These are phyloP conservation scores for Colletotrichum chlorophyti DNA, from an alignment of 2,329 filamentous ascomycete genomes.

Conservation along the genomic window DNA sequence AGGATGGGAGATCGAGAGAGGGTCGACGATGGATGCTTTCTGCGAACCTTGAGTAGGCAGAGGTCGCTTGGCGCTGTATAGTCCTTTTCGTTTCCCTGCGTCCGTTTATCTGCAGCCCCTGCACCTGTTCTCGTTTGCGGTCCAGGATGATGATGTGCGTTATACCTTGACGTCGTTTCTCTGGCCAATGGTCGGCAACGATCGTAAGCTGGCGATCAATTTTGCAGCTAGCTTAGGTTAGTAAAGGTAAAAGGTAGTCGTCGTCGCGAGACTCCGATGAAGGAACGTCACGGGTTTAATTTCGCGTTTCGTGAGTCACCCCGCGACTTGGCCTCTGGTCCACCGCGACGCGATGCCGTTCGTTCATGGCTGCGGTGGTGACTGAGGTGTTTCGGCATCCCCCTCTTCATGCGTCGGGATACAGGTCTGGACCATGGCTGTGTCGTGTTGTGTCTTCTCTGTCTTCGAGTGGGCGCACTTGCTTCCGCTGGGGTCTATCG, in stretches of 20 bases:
- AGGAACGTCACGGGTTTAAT: conserved; percentile 9
- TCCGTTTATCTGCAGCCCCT: conserved; percentile 14
- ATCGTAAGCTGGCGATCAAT: conserved; percentile 10
- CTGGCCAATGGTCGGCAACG: conserved; percentile 5
- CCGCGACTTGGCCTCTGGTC: conserved; percentile 4
- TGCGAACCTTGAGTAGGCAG: background rate
- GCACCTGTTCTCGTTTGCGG: background rate
- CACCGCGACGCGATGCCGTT: conserved; percentile 11
- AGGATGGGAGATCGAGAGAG: too few species aligned
- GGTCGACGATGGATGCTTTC: too few species aligned
- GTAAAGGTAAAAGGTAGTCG: background rate
- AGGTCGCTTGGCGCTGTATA: conserved; percentile 18
- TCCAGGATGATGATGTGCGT: conserved; percentile 24
- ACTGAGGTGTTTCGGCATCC: background rate
- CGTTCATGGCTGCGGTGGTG: conserved; percentile 1
- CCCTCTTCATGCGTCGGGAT: conserved; percentile 13
- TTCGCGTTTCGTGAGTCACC: conserved; percentile 26
- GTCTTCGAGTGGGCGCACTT: background rate
- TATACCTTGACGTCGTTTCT: background rate
- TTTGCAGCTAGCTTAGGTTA: too few species aligned
- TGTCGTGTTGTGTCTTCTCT: background rate
- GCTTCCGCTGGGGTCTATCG: conserved; percentile 1
- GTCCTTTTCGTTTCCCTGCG: too few species aligned
- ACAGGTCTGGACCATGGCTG: background rate
- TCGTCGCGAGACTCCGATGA: conserved; percentile 11